Base-by-base conservation (phyloP, 306 rosid genomes). In the Ochetophila trinervis region DNA sequence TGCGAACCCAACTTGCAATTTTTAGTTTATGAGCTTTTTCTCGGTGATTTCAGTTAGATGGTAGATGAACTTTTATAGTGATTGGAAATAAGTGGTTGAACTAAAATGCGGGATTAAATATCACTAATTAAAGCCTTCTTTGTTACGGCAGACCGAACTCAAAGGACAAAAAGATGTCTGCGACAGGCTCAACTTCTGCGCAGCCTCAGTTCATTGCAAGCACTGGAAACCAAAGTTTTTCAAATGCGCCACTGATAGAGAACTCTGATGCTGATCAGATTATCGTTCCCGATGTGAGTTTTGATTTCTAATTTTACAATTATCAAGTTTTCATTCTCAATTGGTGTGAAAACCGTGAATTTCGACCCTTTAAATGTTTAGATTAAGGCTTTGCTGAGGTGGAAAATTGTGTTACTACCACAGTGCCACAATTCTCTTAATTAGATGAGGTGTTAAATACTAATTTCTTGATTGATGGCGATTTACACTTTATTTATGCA, bases 221-320 rank as follows among this genome's bases (percentile, higher is more conserved):
- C 81, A 69, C 94, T 27, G 97, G 87, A 56, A 86, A 84, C 62
- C 80, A 78, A 56, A 89, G 79, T 73, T 57, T 62, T 62, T 83
- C 96, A 5, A 80, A 87, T 70, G 91, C 80, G 1, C 97, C 96
- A 0, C 80, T 93, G 24, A 93, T 90, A 68, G 90, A 87, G 53
- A 79, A 81, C 78, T 53, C 94, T 0, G 85, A 87, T 51, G 30
- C 83, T 49, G 76, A 78, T 37, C 89, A 87, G 77, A 84, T 93
- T 76, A 81, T 84, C 66, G 96, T 93, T 64, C 97, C 97, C 50
- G 99, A 93, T 76, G 99, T 93, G 79, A 90, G 99, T 78, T 66
- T 79, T 0, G 3, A 15, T 42, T 34, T 34, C 44, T 69, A 9
- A 36, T 57, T 60, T 16, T 24, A 37, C 20, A 63, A n/a, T 6